These are phyloP conservation scores for Rostrohypoxylon terebratum DNA, from an alignment of 495 filamentous ascomycete species.

Conservation along the genomic window DNA sequence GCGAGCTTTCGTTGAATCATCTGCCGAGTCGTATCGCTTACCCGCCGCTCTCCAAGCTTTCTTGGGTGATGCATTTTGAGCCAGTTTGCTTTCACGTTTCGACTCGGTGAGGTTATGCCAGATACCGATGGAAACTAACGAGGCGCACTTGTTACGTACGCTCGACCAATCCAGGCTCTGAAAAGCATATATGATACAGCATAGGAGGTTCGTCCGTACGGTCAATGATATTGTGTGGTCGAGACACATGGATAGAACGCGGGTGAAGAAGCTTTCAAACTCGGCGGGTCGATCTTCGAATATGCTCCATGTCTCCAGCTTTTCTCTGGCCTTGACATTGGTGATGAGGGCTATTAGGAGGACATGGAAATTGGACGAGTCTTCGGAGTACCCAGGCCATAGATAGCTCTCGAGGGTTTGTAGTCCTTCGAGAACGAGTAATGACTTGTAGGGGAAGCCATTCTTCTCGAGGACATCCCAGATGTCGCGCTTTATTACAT, in stretches of 20 bases:
- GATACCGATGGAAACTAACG: conserved; percentile 91
- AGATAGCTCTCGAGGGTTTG: conserved; percentile 92
- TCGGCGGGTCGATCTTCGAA: conserved; percentile 82
- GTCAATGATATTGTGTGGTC: conserved; percentile 76
- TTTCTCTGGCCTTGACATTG: conserved; percentile 88
- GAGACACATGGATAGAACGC: conserved; percentile 88
- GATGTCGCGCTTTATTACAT: conserved; percentile 87
- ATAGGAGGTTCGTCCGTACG: conserved; percentile 82
- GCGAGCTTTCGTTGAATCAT: conserved; percentile 80
- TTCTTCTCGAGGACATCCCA: conserved; percentile 91
- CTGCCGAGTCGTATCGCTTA: conserved; percentile 89
- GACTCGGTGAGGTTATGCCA: conserved; percentile 89
- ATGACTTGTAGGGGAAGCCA: conserved; percentile 77
- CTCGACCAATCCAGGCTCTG: conserved; percentile 91
- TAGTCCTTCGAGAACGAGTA: conserved; percentile 87
- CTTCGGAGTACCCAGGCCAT: conserved; percentile 92
- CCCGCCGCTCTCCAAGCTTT: conserved; percentile 91
- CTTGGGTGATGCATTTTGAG: conserved; percentile 74
- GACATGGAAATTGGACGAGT: conserved; percentile 90
- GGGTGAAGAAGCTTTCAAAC: conserved; percentile 91
- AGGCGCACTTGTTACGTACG: conserved; percentile 94
- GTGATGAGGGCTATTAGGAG: conserved; percentile 85
- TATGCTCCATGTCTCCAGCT: conserved; percentile 88
- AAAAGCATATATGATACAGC: conserved; percentile 90
- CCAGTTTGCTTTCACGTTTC: conserved; percentile 74